Conservation (phyloP, 805 yeast species). For the Clavispora vitiphila region DNA sequence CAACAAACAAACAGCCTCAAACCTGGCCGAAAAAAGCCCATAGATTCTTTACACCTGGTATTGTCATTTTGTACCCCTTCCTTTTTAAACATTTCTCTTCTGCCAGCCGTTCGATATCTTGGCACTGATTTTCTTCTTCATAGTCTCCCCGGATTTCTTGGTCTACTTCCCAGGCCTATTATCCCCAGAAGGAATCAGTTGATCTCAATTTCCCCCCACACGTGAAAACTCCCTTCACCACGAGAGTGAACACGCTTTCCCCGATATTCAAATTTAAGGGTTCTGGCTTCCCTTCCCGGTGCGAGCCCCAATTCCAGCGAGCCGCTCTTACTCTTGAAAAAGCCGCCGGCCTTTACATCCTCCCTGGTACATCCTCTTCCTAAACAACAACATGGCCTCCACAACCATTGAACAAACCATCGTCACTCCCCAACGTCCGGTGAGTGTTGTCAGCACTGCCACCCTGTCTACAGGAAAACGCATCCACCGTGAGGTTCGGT, state of each 20-base stretch:
- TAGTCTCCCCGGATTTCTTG: background rate
- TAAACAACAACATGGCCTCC: background rate
- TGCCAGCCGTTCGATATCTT: background rate
- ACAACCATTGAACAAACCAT: background rate
- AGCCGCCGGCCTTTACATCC: background rate
- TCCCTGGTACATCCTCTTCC: background rate
- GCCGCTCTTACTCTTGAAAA: background rate
- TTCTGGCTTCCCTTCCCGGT: background rate
- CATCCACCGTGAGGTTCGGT: constrained; percentile 63
- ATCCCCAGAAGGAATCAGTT: background rate
- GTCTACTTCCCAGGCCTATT: background rate
- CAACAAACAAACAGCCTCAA: constrained; percentile 1
- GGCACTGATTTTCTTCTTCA: background rate
- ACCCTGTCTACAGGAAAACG: constrained; percentile 17
- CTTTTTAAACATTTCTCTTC: background rate
- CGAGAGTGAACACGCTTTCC: background rate
- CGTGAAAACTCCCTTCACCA: background rate
- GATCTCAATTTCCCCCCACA: background rate
- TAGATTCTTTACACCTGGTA: background rate
- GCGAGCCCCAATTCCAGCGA: background rate
- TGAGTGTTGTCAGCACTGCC: background rate
- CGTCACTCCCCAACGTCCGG: background rate
- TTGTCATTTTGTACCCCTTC: background rate
- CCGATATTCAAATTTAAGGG: background rate
- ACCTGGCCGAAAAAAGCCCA: background rate